These are phyloP conservation scores for Dactylellina cionopaga DNA, from an alignment of 2,329 filamentous ascomycete species.

Conservation along the genomic window DNA sequence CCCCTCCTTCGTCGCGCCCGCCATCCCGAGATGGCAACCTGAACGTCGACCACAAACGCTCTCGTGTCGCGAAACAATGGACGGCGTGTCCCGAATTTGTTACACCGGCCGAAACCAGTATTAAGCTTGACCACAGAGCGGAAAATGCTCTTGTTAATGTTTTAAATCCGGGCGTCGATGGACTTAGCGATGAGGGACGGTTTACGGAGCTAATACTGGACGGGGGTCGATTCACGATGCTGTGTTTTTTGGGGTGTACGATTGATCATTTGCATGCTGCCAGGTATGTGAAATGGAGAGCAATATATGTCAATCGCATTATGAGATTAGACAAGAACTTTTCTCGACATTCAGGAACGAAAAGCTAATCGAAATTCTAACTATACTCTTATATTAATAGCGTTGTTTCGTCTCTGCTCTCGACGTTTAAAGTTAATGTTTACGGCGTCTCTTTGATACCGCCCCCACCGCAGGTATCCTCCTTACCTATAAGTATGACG, in stretches of 20 bases:
- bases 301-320: not conserved
- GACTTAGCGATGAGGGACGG: conserved; percentile 46
- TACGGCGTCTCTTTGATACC: conserved; percentile 46
- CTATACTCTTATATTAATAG: conserved; percentile 1
- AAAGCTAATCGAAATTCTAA: conserved; percentile 15
- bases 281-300: conserved; percentile 42
- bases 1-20: conserved; percentile 47
- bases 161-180: conserved; percentile 49
- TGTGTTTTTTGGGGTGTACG: conserved; percentile 56
- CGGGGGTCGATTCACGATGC: conserved; percentile 55
- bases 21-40: conserved; percentile 33
- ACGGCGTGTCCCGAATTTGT: conserved; percentile 45
- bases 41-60: conserved; percentile 44
- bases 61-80: conserved; percentile 48
- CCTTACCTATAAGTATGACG: conserved; percentile 52
- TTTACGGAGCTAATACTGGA: conserved; percentile 52
- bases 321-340: too few species aligned
- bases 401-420: conserved; percentile 44
- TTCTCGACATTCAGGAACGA: not conserved
- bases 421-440: conserved; percentile 47
- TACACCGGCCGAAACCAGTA: conserved; percentile 52
- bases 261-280: conserved; percentile 54
- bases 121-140: conserved; percentile 53
- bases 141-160: conserved; percentile 53
- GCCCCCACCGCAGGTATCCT: conserved; percentile 25